Percentiles rank a stretch among this genome's conserved stretches.
phyloP scores from a whole-genome alignment of 768 basidiomycete genomes.

The Lentinus tigrinus region DNA sequence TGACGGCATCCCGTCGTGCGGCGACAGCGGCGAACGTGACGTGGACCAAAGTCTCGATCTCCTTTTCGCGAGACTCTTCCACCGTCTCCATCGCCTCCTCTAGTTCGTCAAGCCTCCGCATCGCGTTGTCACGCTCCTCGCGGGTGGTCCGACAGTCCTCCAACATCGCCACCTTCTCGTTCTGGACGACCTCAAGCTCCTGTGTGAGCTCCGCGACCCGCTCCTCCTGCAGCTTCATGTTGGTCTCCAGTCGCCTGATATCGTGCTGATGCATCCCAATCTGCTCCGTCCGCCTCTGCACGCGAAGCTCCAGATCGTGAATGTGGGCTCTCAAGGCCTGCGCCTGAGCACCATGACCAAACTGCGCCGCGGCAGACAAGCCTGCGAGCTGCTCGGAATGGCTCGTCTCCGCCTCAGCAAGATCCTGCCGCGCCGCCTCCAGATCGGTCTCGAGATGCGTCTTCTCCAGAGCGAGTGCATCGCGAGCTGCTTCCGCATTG shows the following conservation, averaged over 20 bases:
- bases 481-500: constrained; percentile 61
- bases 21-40: constrained; percentile 19
- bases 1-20: neutral
- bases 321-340: constrained; percentile 59
- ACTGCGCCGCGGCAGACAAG: constrained; percentile 44
- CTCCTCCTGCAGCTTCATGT: constrained; percentile 73
- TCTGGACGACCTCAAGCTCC: constrained; percentile 64
- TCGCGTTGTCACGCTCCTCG: constrained; percentile 66
- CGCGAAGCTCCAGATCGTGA: constrained; percentile 63
- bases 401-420: constrained; percentile 55
- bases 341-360: constrained; percentile 45
- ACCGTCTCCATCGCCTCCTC: constrained; percentile 60
- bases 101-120: constrained; percentile 52
- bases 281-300: constrained; percentile 67
- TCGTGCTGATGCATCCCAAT: constrained; percentile 81
- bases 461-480: constrained; percentile 63
- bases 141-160: constrained; percentile 82
- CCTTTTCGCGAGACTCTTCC: constrained; percentile 25
- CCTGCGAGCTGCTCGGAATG: constrained; percentile 66
- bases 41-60: constrained; percentile 26
- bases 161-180: constrained; percentile 78
- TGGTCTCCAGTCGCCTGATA: constrained; percentile 72
- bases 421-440: constrained; percentile 47
- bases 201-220: constrained; percentile 64
- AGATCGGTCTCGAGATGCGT: constrained; percentile 65